Evolutionary conservation across 345 rosid species (phyloP).

Genomic region (Eucalyptus marginata): DNA sequence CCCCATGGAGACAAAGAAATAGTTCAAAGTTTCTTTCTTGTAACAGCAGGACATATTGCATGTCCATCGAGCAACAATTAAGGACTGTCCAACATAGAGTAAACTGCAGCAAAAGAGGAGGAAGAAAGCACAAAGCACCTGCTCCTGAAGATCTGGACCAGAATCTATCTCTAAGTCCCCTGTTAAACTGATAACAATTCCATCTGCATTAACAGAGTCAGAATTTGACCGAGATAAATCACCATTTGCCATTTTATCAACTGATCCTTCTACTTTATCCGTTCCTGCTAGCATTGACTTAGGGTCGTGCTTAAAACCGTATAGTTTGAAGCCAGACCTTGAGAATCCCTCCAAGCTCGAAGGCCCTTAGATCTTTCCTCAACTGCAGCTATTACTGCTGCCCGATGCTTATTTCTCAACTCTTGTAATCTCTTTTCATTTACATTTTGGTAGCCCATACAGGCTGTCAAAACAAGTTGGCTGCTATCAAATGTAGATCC

Average conservation of each 20-base stretch:
- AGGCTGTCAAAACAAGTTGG: constrained; percentile 96
- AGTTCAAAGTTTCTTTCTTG: background rate
- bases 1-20: background rate
- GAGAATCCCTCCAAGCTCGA: constrained; percentile 82
- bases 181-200: constrained; percentile 52
- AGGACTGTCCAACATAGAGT: background rate
- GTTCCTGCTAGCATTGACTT: constrained; percentile 54
- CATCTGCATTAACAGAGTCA: constrained; percentile 69
- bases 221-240: constrained; percentile 62
- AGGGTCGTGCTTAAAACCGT: constrained; percentile 73
- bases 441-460: constrained; percentile 98
- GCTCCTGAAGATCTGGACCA: constrained; percentile 81
- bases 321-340: constrained; percentile 87
- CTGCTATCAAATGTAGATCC: constrained; percentile 99
- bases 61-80: background rate
- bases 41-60: background rate
- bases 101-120: background rate
- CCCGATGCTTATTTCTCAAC: constrained; percentile 82
- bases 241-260: constrained; percentile 32
- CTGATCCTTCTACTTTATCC: constrained; percentile 15
- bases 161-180: constrained; percentile 67
- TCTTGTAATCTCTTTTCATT: constrained; percentile 66
- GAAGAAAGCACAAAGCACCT: constrained; percentile 27
- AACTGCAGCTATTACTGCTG: constrained; percentile 60
- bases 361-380: constrained; percentile 97